Percentiles rank a stretch among this genome's conserved stretches.
phyloP scores from a whole-genome alignment of 148 eudicot genomes.

The Amaranthus palmeri region DNA sequence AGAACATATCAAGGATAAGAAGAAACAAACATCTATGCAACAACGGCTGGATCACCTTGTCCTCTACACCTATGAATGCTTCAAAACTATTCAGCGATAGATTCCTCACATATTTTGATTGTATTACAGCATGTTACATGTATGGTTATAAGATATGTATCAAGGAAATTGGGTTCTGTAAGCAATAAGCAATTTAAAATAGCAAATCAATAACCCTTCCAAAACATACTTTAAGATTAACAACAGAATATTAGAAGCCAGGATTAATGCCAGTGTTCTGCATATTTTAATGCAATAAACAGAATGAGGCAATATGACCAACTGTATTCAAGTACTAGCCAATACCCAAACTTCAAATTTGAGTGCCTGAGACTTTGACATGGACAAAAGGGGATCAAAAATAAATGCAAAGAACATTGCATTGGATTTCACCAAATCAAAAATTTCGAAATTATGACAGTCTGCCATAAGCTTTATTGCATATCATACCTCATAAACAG shows the following conservation, averaged over 20 bases:
- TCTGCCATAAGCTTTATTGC: background rate
- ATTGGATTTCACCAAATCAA: background rate
- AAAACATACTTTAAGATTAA: background rate
- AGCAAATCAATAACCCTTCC: background rate
- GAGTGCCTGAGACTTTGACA: background rate
- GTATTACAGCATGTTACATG: background rate
- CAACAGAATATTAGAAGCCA: background rate
- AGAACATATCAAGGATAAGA: background rate
- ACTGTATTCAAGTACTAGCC: background rate
- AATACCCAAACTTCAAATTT: constrained; percentile 2
- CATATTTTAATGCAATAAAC: background rate
- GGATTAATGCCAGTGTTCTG: background rate
- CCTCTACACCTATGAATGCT: background rate
- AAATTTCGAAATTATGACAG: background rate
- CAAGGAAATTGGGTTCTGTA: background rate
- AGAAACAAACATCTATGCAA: background rate
- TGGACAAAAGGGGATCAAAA: background rate
- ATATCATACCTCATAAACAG: constrained; percentile 78
- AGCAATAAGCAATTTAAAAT: background rate
- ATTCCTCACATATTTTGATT: background rate
- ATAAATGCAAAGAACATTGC: background rate
- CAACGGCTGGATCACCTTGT: background rate
- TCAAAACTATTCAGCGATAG: background rate
- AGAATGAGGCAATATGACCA: background rate
- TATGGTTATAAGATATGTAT: background rate